phyloP scores from a whole-genome alignment of 371 early-diverging fungal species.

The Blakeslea trispora region DNA sequence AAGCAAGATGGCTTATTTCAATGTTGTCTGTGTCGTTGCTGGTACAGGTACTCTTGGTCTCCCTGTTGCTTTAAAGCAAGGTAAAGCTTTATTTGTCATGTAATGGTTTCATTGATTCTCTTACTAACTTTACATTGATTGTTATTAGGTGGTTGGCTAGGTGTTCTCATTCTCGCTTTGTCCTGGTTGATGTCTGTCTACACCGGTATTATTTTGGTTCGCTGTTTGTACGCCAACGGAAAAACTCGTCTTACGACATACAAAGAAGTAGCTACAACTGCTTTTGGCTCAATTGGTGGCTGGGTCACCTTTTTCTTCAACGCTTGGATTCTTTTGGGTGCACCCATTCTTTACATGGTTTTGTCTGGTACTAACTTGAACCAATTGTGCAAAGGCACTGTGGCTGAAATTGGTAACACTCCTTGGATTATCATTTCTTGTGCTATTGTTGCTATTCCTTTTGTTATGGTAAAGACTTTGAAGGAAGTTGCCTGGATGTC shows the following conservation, averaged over 20 bases:
- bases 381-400: constrained; percentile 39
- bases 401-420: constrained; percentile 33
- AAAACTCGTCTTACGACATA: constrained; percentile 47
- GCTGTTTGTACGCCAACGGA: constrained; percentile 37
- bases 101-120: constrained; percentile 7
- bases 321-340: constrained; percentile 57
- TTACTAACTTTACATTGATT: not conserved
- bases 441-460: constrained; percentile 52
- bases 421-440: constrained; percentile 73
- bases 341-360: constrained; percentile 59
- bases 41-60: constrained; percentile 87
- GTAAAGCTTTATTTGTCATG: constrained; percentile 62
- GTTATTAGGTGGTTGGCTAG: constrained; percentile 72
- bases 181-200: constrained; percentile 72
- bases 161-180: constrained; percentile 70
- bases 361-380: constrained; percentile 54
- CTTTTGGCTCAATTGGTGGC: constrained; percentile 42
- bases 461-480: constrained; percentile 57
- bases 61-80: constrained; percentile 75
- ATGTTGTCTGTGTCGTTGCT: constrained; percentile 67
- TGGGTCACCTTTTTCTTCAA: constrained; percentile 56
- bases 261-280: constrained; percentile 40
- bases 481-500: constrained; percentile 65
- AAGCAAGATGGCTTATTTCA: constrained; percentile 40
- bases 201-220: constrained; percentile 40